Base-by-base conservation (phyloP, 495 filamentous ascomycete genomes). In the Penicillium fimorum region DNA sequence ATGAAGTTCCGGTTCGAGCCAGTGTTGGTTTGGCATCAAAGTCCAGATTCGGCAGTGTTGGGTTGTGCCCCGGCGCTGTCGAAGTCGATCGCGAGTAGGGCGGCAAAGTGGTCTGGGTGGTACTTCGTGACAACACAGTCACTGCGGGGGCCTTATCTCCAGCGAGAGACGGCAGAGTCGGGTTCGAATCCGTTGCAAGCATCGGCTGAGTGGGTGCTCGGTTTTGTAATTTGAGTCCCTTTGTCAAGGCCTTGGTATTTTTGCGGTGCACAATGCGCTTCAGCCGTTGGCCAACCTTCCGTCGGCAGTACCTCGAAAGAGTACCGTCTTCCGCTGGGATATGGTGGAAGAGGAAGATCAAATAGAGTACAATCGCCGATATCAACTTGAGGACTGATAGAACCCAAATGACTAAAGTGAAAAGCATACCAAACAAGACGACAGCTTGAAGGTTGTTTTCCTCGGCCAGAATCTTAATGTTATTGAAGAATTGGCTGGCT, bases 391-490 rank as follows among this genome's bases (percentile, higher is more conserved):
- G 64, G 12, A 88, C 82, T 0, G 87, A 85, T 56, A 98, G 80
- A 10, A 93, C 76, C 93, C 93, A 98, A 63, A 98, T 84, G 55
- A 96, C 65, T 25, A 96, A 69, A 0, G 93, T 96, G 69, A 96
- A 97, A 30, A 89, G 69, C 94, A 98, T 98, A 66, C 90, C 85
- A 29, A 84, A 84, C 22, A 97, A 75, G 54, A 96, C 87, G 52
- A 95, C 76, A 11, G 88, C 89, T 66, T 93, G 91, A 40, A 85
- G 77, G 54, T 81, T 82, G 64, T 96, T 87, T 33, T 87, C 70
- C 25, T 80, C 72, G 33, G 87, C 89, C 17, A 96, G 79, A 18
- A 82, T 74, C 53, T 82, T 75, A 47, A 96, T 72, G 58, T 96
- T 96, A 58, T 84, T 74, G 67, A 91, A 90, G 70, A 95, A 90